Evolutionary conservation across 1,284 basidiomycete genomes (phyloP).

Genomic region (Cutaneotrichosporon cutaneum): DNA sequence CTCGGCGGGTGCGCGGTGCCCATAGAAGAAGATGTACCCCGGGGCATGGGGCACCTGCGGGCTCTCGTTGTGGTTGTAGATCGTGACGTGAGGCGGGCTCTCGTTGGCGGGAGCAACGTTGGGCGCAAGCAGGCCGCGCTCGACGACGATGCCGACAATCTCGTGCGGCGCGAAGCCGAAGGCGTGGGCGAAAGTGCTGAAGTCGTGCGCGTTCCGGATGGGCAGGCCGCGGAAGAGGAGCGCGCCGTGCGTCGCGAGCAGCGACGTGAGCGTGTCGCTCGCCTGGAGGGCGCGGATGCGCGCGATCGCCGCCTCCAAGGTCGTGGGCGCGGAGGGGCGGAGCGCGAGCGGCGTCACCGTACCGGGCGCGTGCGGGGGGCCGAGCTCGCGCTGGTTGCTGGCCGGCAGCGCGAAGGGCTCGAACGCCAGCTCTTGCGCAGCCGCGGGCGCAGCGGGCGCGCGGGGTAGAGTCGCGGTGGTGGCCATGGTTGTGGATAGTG

Average conservation of each 20-base stretch:
- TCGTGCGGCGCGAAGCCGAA: slow-evolving; percentile 21
- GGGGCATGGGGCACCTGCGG: slow-evolving; percentile 26
- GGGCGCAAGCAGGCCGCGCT: slow-evolving; percentile 19
- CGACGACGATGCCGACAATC: slow-evolving; percentile 25
- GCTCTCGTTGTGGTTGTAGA: slow-evolving; percentile 28
- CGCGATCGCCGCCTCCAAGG: slow-evolving; percentile 13
- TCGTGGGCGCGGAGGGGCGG: slow-evolving; percentile 1
- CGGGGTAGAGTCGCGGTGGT: neutral
- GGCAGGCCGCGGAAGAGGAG: slow-evolving; percentile 25
- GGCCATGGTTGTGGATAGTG: slow-evolving; percentile 5
- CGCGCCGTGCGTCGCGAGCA: slow-evolving; percentile 20
- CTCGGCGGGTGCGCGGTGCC: slow-evolving; percentile 6
- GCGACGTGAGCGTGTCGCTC: slow-evolving; percentile 9
- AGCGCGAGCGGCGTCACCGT: slow-evolving; percentile 16
- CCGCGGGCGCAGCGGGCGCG: neutral
- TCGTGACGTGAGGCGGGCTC: slow-evolving; percentile 11
- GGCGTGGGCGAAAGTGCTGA: slow-evolving; percentile 19
- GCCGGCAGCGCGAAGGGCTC: slow-evolving; percentile 56
- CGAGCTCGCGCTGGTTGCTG: slow-evolving; percentile 74
- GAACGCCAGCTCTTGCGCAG: slow-evolving; percentile 14
- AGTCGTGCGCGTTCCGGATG: slow-evolving; percentile 7
- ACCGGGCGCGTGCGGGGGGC: slow-evolving; percentile 55
- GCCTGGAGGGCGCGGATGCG: slow-evolving; percentile 11
- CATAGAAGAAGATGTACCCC: slow-evolving; percentile 25
- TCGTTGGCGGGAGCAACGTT: slow-evolving; percentile 29